Evolutionary conservation across 768 basidiomycete genomes (phyloP), one percentile per base, ranked within the genome.

Genomic region (Leucocoprinus leucothites): DNA sequence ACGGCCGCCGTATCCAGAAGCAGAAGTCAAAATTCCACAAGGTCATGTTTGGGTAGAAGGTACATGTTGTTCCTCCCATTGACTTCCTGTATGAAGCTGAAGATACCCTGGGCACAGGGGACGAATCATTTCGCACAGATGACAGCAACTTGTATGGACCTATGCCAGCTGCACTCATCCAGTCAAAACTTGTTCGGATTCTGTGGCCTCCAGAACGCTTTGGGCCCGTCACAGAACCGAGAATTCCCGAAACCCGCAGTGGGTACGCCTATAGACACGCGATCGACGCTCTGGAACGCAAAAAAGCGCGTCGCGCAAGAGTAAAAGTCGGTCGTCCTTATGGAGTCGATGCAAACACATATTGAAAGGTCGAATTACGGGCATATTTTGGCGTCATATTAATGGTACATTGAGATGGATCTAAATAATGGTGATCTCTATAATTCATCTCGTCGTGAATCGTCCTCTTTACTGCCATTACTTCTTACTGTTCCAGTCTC

Each of bases 11-110:
- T 86, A 84, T 61, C 82, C 82, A 1, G 76, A 81, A 18, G 53
- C 70, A 3, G 73, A 81, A 55, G 79, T 85, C 7, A 64, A 56
- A 24, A 68, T 91, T 34, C 87, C 88, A 3, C 56, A 70, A 61
- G 86, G 86, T 1, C 83, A 89, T 57, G 73, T 83, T 38, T 91
- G 89, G 89, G 77, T 90, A 48, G 88, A 91, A 79, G 88, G 86
- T 83, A 31, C 11, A 49, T 48, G 73, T 51, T 26, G 4, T 18
- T 7, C 6, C 4, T 14, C 13, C 7, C 28, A 14, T 19, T 34
- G 31, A 35, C 6, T 48, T 31, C n/a, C n/a, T n/a, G n/a, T n/a
- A n/a, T n/a, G n/a, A 16, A 13, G n/a, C 26, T 35, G 11, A 28
- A 48, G 9, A 18, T 34, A 5, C 9, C 18, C 19, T 38, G 22